Conservation (phyloP, 2,329 filamentous ascomycete genomes). For the Byssoonygena ceratinophila region DNA sequence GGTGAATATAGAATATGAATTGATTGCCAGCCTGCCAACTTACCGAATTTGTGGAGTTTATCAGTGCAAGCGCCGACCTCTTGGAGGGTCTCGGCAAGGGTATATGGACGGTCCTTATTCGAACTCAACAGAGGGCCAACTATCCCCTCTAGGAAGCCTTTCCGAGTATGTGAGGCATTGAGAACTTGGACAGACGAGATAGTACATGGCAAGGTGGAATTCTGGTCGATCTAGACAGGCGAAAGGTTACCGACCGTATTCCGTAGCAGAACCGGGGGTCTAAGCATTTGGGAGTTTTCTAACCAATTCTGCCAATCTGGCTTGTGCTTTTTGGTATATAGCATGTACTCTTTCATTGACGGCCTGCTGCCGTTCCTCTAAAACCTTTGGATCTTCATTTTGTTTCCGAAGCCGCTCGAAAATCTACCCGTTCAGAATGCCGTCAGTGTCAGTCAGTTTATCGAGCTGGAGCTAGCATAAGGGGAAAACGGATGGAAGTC, state of each 20-base stretch:
- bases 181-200: constrained; percentile 77
- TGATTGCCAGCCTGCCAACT: constrained; percentile 17
- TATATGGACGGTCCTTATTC: constrained; percentile 58
- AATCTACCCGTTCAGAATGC: constrained; percentile 35
- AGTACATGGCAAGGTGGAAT: constrained; percentile 76
- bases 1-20: not conserved
- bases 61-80: constrained; percentile 60
- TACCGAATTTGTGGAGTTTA: constrained; percentile 73
- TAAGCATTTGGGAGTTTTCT: constrained; percentile 16
- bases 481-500: not conserved
- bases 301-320: constrained; percentile 56
- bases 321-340: constrained; percentile 53
- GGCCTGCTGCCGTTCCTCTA: constrained; percentile 50
- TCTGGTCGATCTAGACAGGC: constrained; percentile 56
- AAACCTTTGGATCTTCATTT: constrained; percentile 48
- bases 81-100: constrained; percentile 65
- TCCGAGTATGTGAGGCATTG: constrained; percentile 72
- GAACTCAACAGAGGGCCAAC: constrained; percentile 66
- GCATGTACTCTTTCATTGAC: constrained; percentile 49
- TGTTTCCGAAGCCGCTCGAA: constrained; percentile 48
- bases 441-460: constrained; percentile 8
- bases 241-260: not conserved
- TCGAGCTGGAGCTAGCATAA: not conserved
- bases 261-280: not conserved
- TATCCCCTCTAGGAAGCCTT: constrained; percentile 69